Conservation (phyloP, 129 eudicot genomes). For the Ambrosia trifida region DNA sequence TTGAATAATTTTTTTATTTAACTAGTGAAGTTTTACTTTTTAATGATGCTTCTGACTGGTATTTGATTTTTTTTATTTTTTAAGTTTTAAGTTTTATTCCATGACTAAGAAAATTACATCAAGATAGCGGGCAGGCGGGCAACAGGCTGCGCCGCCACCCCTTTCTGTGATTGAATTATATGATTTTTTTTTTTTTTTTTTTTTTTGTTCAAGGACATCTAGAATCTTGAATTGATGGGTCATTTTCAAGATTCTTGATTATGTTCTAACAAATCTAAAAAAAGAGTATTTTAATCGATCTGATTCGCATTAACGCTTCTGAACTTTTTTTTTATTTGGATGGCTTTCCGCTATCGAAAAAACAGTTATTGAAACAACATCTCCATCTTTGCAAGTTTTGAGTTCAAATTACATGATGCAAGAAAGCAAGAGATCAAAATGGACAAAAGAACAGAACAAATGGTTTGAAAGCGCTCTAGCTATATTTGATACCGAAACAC, state of each 20-base stretch:
- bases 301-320: conserved; percentile 27
- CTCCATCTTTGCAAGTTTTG: conserved; percentile 42
- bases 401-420: conserved; percentile 47
- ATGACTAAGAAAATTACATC: too few species aligned
- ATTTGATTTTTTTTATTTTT: too few species aligned
- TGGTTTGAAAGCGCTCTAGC: conserved; percentile 85
- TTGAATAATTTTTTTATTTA: too few species aligned
- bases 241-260: conserved; percentile 42
- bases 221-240: conserved; percentile 47
- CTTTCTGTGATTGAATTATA: conserved; percentile 14
- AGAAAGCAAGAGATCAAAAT: conserved; percentile 49
- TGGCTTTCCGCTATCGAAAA: conserved; percentile 22
- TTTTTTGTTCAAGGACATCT: conserved; percentile 25
- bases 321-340: not conserved
- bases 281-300: conserved; percentile 37
- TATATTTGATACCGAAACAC: conserved; percentile 65
- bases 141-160: too few species aligned
- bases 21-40: too few species aligned
- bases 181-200: conserved; percentile 20
- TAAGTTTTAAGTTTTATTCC: too few species aligned
- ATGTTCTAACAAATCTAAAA: conserved; percentile 36
- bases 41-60: conserved; percentile 22
- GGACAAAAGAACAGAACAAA: conserved; percentile 96
- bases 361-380: conserved; percentile 54
- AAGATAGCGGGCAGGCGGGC: too few species aligned